Evolutionary conservation across 2,329 filamentous ascomycete genomes (phyloP).

Genomic region (Xylariaceae sp.): DNA sequence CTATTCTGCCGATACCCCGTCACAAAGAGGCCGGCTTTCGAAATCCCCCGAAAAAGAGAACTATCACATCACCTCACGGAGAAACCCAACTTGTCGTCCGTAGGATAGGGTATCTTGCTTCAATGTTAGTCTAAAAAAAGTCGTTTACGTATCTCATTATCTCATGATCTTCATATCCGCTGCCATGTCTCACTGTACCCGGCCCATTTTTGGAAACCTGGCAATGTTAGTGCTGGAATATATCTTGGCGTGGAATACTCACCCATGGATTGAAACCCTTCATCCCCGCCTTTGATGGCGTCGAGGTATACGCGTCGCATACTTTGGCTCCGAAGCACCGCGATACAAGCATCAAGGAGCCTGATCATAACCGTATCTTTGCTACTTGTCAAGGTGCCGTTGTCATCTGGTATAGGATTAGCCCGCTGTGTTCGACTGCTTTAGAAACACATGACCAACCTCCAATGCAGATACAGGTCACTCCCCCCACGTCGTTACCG

Average conservation of each 20-base stretch:
- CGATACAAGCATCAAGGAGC: conserved; percentile 48
- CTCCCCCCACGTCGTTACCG: conserved; percentile 48
- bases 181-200: conserved; percentile 52
- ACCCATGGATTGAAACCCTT: conserved; percentile 49
- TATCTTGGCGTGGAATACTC: conserved; percentile 24
- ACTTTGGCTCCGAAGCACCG: conserved; percentile 41
- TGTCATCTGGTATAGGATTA: conserved; percentile 36
- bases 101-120: not conserved
- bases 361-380: conserved; percentile 48
- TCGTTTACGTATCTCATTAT: conserved; percentile 3
- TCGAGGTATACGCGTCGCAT: conserved; percentile 53
- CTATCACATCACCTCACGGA: not conserved
- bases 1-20: not conserved
- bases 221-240: conserved; percentile 11
- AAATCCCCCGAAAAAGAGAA: not conserved
- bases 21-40: conserved; percentile 3
- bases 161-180: conserved; percentile 27
- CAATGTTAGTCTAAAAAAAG: conserved; percentile 6
- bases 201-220: conserved; percentile 56
- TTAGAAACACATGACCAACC: conserved; percentile 36
- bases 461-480: conserved; percentile 55
- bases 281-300: conserved; percentile 45
- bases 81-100: not conserved
- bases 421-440: conserved; percentile 4
- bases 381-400: conserved; percentile 38